A percentile compares a stretch with the other conserved stretches of the same genome.
These are phyloP conservation scores for Ascosphaera pollenicola DNA, from an alignment of 2,329 filamentous ascomycete genomes.

Conservation along the genomic window DNA sequence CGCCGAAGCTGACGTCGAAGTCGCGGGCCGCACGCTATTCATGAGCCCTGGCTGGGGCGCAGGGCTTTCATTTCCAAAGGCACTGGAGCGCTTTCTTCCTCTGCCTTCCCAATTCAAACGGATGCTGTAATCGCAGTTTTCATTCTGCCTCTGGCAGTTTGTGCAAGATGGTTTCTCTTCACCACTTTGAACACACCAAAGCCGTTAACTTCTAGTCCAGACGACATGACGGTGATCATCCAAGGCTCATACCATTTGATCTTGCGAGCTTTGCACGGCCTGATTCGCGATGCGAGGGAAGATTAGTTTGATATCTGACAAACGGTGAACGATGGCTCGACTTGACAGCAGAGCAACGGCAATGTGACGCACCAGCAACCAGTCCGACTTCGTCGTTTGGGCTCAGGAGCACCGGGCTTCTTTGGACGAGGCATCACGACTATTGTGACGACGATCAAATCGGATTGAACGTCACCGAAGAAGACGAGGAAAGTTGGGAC, in stretches of 20 bases:
- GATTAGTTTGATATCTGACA: conserved; percentile 1
- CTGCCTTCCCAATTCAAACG: conserved; percentile 62
- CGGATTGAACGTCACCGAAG: too few relatives aligned
- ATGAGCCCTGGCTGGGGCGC: too few relatives aligned
- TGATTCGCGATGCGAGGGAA: conserved; percentile 10
- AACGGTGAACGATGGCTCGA: conserved; percentile 1
- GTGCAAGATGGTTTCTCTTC: conserved; percentile 52
- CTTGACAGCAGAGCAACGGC: neutral
- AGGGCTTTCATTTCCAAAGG: too few relatives aligned
- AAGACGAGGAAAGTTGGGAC: too few relatives aligned
- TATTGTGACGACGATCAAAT: too few relatives aligned
- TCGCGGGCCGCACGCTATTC: too few relatives aligned
- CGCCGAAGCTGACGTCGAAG: too few relatives aligned
- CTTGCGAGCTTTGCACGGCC: conserved; percentile 53
- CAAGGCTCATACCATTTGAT: conserved; percentile 36
- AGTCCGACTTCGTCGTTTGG: conserved; percentile 38
- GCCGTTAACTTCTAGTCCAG: conserved; percentile 1
- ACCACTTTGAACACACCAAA: conserved; percentile 24
- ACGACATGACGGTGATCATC: neutral
- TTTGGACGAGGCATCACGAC: conserved; percentile 36
- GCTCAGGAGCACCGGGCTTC: conserved; percentile 34
- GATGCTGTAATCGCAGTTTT: conserved; percentile 61
- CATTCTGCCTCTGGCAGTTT: conserved; percentile 51
- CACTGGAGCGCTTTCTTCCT: conserved; percentile 25
- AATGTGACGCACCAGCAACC: conserved; percentile 34